A percentile compares a stretch with the other conserved stretches of the same genome.
phyloP scores from a whole-genome alignment of 1,284 basidiomycete genomes.

The Austroboletus novae-zelandiae region DNA sequence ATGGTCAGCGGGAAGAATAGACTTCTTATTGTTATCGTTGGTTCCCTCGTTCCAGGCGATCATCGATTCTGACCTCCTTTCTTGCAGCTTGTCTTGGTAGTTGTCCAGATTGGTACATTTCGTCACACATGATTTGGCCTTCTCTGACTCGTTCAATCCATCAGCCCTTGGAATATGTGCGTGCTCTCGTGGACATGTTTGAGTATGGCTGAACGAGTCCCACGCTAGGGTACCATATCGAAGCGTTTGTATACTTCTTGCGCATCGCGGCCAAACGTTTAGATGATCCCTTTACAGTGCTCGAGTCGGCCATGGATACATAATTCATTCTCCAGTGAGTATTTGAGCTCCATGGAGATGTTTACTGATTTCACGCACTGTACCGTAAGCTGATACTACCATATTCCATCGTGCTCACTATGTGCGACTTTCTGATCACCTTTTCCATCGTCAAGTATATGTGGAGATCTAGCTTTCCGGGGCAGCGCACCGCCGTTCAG shows the following conservation, averaged over 20 bases:
- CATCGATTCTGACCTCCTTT: not conserved
- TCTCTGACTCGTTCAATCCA: not conserved
- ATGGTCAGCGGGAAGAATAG: slow-evolving; percentile 15
- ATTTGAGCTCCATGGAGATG: no score
- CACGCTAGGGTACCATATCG: not conserved
- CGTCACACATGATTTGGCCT: not conserved
- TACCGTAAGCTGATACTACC: slow-evolving; percentile 4
- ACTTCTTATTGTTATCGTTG: slow-evolving; percentile 6
- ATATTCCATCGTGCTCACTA: not conserved
- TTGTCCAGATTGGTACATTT: not conserved
- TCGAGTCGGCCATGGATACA: not conserved
- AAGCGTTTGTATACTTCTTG: slow-evolving; percentile 3
- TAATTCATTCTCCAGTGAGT: slow-evolving; percentile 1
- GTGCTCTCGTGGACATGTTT: not conserved
- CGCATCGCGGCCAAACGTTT: not conserved
- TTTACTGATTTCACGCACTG: not conserved
- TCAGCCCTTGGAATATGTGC: slow-evolving; percentile 5
- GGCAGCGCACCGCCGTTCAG: slow-evolving; percentile 8
- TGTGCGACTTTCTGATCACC: slow-evolving; percentile 10
- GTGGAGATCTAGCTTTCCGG: slow-evolving; percentile 14
- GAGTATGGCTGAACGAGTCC: not conserved
- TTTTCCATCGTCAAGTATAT: slow-evolving; percentile 10
- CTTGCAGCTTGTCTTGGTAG: not conserved
- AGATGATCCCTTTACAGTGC: not conserved
- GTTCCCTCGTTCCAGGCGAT: not conserved